Percentiles rank a stretch among this genome's conserved stretches.
These are phyloP conservation scores for Baorangia bicolor DNA, from an alignment of 768 basidiomycete species.

Conservation along the genomic window DNA sequence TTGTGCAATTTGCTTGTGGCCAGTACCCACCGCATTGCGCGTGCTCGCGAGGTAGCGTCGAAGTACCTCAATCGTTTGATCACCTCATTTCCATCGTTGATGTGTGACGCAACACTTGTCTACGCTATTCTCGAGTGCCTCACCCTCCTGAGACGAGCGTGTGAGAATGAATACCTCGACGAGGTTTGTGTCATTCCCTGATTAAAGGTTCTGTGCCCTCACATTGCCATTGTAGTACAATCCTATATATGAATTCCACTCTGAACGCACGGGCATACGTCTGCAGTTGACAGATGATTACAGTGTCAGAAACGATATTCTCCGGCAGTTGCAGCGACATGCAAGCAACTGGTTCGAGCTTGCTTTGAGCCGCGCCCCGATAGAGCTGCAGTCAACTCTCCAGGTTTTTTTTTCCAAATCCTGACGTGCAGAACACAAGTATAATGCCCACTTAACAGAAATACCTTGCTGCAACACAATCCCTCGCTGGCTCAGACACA, in stretches of 20 bases:
- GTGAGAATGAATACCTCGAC: constrained; percentile 88
- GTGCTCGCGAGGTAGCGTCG: constrained; percentile 78
- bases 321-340: constrained; percentile 68
- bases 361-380: constrained; percentile 83
- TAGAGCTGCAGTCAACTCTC: constrained; percentile 89
- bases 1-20: constrained; percentile 71
- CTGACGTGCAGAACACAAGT: not conserved
- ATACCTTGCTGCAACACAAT: constrained; percentile 80
- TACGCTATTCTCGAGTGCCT: constrained; percentile 89
- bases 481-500: constrained; percentile 64
- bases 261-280: constrained; percentile 70
- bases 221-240: constrained; percentile 64
- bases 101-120: constrained; percentile 87
- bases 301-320: constrained; percentile 78
- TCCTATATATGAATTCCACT: constrained; percentile 79
- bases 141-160: constrained; percentile 82
- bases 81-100: constrained; percentile 88
- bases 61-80: constrained; percentile 84
- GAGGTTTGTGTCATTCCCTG: constrained; percentile 56
- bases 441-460: constrained; percentile 49
- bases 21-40: constrained; percentile 80
- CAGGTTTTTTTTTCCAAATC: constrained; percentile 54
- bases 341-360: constrained; percentile 84
- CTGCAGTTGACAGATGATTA: constrained; percentile 87
- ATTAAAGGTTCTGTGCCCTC: not conserved